phyloP scores from a whole-genome alignment of 495 filamentous ascomycete genomes.

The Tuber aestivum region DNA sequence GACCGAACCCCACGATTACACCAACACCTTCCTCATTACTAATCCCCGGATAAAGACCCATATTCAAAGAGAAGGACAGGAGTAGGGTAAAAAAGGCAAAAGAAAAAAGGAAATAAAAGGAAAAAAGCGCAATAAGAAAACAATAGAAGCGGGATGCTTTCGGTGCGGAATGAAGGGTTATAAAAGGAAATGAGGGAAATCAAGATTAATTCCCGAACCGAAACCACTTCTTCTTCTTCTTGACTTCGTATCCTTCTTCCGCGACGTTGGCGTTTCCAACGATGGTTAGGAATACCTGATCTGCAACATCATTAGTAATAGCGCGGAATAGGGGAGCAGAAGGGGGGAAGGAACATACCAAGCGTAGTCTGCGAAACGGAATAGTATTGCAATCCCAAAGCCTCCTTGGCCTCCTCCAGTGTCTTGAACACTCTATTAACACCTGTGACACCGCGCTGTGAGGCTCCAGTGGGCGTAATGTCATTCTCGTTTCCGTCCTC shows the following conservation, averaged over 20 bases:
- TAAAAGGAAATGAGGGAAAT: not conserved
- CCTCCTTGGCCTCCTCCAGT: slow-evolving; percentile 61
- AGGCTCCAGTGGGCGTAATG: slow-evolving; percentile 28
- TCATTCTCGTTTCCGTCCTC: slow-evolving; percentile 22
- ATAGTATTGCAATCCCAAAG: slow-evolving; percentile 68
- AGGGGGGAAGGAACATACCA: slow-evolving; percentile 19
- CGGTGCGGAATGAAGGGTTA: not conserved
- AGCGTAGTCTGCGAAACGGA: slow-evolving; percentile 69
- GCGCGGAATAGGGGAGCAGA: not conserved
- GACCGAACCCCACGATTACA: not conserved
- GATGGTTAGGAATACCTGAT: slow-evolving; percentile 81
- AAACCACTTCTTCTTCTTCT: slow-evolving; percentile 41
- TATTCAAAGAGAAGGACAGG: not conserved
- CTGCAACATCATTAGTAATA: slow-evolving; percentile 46
- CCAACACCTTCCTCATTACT: not conserved
- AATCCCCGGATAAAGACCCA: not conserved
- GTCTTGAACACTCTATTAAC: slow-evolving; percentile 55
- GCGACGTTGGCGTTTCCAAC: slow-evolving; percentile 67
- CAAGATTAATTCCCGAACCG: not conserved
- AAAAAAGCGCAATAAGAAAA: not conserved
- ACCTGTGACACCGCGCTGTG: slow-evolving; percentile 48
- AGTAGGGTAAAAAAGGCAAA: not conserved
- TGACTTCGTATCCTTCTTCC: slow-evolving; percentile 63
- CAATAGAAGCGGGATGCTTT: not conserved
- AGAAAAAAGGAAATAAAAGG: not conserved